Base-by-base conservation (phyloP, 2,329 filamentous ascomycete species). In the Neonectria punicea region DNA sequence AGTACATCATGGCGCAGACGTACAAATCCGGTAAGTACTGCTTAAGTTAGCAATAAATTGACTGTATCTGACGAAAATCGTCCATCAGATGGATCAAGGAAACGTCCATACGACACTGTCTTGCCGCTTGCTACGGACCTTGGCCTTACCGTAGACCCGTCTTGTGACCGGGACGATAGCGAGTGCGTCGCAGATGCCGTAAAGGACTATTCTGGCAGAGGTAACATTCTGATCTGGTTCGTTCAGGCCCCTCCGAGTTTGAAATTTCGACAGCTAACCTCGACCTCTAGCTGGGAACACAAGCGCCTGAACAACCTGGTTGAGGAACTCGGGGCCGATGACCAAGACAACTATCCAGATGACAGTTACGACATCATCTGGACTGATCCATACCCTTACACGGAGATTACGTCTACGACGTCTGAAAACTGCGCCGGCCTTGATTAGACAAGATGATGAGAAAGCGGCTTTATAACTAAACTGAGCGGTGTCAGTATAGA, bases 161-260 rank as follows among this genome's bases (percentile, higher is more conserved):
- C 83, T 1, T 90, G 87, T 71, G 82, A 85, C 61, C 83, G 87
- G 14, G 85, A 88, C 64, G 85, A 90, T 66, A 68, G 79, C 6
- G 76, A 82, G 6, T 89, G 88, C 63, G 88, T 90, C 18, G 79
- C 80, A 22, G 75, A 86, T 5, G 79, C 79, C 0, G 82, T 90
- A 1, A 70, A 85, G 1, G 67, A 69, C 6, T 88, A 87, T 65
- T 61, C 71, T 0, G 84, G 85, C 0, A 62, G 74, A 0, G 86
- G 86, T 2, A 90, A 90, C 67, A 85, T 90, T 51, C 75, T 90
- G 49, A 85, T 90, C 63, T 89, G 81, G 81, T 82, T 68, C 57
- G 78, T 60, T 22, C 2, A 10, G 18, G 8, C 11, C 1, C 9
- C 14, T 25, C 2, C 1, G 9, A 2, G 3, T 16, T 16, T 13